Evolutionary conservation across 202 grass and related monocot genomes (phyloP).

Genomic region (Eragrostis tef): DNA sequence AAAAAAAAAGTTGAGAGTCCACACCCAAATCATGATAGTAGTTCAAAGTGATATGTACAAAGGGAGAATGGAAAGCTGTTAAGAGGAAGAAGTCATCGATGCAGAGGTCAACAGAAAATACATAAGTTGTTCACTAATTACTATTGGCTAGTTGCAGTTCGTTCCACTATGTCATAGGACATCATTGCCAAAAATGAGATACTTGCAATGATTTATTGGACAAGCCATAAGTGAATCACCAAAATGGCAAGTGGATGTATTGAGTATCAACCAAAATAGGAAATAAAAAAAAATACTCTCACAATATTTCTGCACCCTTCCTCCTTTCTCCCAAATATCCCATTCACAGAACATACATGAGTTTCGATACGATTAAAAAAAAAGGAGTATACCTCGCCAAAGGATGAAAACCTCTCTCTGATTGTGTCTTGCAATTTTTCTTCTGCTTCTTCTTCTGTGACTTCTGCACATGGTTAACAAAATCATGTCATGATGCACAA

Average conservation of each 20-base stretch:
- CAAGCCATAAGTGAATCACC: not conserved
- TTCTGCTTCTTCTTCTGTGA: constrained; percentile 92
- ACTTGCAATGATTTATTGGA: constrained; percentile 25
- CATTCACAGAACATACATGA: constrained; percentile 23
- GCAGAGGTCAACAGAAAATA: not conserved
- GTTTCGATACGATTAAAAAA: not conserved
- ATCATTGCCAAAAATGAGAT: not conserved
- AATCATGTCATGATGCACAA: constrained; percentile 21
- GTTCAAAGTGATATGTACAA: constrained; percentile 24
- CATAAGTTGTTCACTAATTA: constrained; percentile 10
- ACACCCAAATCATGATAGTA: constrained; percentile 18
- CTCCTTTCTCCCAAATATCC: not conserved
- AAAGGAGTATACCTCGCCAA: constrained; percentile 71
- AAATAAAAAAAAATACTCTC: not conserved
- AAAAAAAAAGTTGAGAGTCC: not conserved
- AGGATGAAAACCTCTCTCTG: constrained; percentile 90
- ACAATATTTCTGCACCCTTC: not conserved
- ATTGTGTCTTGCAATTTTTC: constrained; percentile 93
- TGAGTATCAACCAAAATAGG: not conserved
- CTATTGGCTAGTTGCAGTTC: constrained; percentile 16
- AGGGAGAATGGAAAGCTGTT: not conserved
- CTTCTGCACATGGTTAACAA: constrained; percentile 61
- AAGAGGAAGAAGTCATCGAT: not conserved
- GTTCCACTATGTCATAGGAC: constrained; percentile 20
- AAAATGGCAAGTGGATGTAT: not conserved